A percentile compares a stretch with the other conserved stretches of the same genome.
phyloP scores from a whole-genome alignment of 257 asterid species.

The Nicotiana undulata region DNA sequence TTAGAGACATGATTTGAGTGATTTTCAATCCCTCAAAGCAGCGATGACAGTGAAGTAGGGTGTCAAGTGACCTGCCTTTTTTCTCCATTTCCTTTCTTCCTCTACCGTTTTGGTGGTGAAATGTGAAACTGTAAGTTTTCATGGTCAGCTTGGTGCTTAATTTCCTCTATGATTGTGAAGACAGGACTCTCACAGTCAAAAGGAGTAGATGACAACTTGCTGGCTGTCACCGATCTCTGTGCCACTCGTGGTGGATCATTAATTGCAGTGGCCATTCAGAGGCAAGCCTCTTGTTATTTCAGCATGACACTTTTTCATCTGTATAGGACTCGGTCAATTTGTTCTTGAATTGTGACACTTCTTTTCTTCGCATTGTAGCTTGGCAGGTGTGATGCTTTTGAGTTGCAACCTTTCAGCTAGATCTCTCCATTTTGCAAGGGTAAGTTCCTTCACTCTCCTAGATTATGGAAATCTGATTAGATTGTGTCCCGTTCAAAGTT shows the following conservation, averaged over 20 bases:
- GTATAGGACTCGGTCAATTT: neutral
- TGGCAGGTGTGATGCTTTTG: constrained; percentile 68
- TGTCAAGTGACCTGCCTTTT: neutral
- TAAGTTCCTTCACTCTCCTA: constrained; percentile 25
- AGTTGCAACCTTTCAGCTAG: constrained; percentile 44
- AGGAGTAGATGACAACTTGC: constrained; percentile 38
- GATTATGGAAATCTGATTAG: neutral
- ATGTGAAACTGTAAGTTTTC: neutral
- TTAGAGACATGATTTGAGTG: neutral
- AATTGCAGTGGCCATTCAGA: constrained; percentile 71
- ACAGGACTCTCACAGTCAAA: constrained; percentile 44
- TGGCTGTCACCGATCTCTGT: constrained; percentile 69
- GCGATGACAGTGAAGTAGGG: neutral
- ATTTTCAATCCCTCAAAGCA: neutral
- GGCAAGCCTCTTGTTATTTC: constrained; percentile 30
- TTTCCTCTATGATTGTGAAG: constrained; percentile 32
- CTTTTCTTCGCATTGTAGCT: constrained; percentile 29
- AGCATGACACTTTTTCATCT: neutral
- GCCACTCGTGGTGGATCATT: constrained; percentile 54
- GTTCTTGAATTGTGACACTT: neutral
- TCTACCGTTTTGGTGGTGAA: neutral
- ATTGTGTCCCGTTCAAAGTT: neutral
- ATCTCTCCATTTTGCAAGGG: constrained; percentile 49
- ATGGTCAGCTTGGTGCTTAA: constrained; percentile 4
- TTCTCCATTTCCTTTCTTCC: neutral